Conservation (phyloP, 2,329 filamentous ascomycete species). For the Aspergillus awamori region DNA sequence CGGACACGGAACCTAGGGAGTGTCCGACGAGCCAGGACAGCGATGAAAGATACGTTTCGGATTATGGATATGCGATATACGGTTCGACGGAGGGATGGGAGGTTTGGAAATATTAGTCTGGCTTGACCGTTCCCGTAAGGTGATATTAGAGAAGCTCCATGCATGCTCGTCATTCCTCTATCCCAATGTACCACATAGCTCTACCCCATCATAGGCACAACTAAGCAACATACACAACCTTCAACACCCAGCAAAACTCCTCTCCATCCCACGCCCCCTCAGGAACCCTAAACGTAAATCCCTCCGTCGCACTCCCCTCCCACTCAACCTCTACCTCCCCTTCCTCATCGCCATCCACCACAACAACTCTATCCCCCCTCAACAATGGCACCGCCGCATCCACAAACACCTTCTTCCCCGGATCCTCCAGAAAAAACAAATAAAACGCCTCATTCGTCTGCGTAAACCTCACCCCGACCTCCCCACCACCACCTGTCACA, state of each 20-base stretch:
- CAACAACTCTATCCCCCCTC: constrained; percentile 50
- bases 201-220: too few species aligned
- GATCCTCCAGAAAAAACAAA: constrained; percentile 50
- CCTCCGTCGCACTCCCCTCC: not conserved
- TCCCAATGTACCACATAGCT: too few species aligned
- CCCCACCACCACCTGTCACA: constrained; percentile 26
- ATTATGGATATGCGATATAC: not conserved
- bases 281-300: not conserved
- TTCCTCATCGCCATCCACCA: constrained; percentile 39
- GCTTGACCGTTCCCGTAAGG: not conserved
- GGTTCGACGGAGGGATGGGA: not conserved
- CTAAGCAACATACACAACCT: not conserved
- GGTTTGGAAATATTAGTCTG: not conserved
- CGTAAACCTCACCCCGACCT: constrained; percentile 52
- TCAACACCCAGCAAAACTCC: constrained; percentile 1
- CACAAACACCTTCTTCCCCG: constrained; percentile 46
- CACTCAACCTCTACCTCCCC: not conserved
- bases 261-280: not conserved
- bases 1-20: constrained; percentile 32
- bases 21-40: constrained; percentile 26
- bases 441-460: constrained; percentile 58
- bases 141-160: too few species aligned
- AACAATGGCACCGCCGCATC: constrained; percentile 51
- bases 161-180: too few species aligned
- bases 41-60: constrained; percentile 26